Conservation (phyloP, 495 filamentous ascomycete species). For the Zalerion maritima region DNA sequence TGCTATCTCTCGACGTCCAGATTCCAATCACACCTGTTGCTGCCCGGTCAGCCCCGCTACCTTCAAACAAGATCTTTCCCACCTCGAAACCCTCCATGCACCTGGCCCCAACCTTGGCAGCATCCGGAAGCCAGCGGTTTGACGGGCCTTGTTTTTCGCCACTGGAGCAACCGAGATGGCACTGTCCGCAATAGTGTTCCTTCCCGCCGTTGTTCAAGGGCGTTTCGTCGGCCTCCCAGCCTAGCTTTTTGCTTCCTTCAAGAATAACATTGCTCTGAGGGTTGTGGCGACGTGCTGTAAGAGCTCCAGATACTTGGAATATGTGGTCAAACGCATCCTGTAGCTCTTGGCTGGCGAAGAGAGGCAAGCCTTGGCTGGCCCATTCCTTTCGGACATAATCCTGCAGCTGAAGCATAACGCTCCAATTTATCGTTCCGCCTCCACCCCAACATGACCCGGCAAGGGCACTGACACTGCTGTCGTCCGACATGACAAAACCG, state of each 20-base stretch:
- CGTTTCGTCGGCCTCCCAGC: conserved; percentile 52
- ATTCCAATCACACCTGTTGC: conserved; percentile 54
- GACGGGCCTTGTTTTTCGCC: conserved; percentile 65
- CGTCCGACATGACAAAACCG: conserved; percentile 41
- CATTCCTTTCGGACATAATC: conserved; percentile 71
- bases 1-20: conserved; percentile 57
- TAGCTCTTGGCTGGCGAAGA: conserved; percentile 63
- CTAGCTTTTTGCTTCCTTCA: conserved; percentile 62
- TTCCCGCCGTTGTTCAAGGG: conserved; percentile 66
- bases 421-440: conserved; percentile 82
- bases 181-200: conserved; percentile 66
- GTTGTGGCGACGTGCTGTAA: conserved; percentile 62
- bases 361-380: conserved; percentile 54
- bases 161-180: conserved; percentile 58
- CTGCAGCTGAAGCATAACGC: conserved; percentile 69
- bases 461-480: conserved; percentile 44
- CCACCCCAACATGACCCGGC: conserved; percentile 71
- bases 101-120: conserved; percentile 52
- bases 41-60: conserved; percentile 35
- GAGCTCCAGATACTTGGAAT: conserved; percentile 44
- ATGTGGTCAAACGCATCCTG: conserved; percentile 61
- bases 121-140: conserved; percentile 64
- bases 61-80: conserved; percentile 51
- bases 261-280: conserved; percentile 50
- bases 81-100: conserved; percentile 70